These are phyloP conservation scores for Endocalyx cinctus DNA, from an alignment of 2,329 filamentous ascomycete species.

Conservation along the genomic window DNA sequence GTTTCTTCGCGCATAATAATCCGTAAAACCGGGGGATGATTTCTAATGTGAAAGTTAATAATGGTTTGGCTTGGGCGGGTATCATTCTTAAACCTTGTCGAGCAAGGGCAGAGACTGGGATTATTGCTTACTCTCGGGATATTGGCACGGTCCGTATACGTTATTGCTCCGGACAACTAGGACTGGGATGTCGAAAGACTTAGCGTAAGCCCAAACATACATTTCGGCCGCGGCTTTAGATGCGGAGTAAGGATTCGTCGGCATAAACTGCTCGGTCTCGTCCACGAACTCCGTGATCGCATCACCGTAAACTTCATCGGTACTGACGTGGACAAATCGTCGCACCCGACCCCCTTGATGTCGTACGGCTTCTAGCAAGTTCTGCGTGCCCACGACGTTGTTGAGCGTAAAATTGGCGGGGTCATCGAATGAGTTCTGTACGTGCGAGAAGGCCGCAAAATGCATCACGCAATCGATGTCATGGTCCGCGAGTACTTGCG, in stretches of 20 bases:
- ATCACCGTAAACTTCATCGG: conserved; percentile 2
- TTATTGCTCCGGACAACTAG: conserved; percentile 2
- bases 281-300: conserved; percentile 1
- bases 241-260: conserved; percentile 1
- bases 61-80: not conserved
- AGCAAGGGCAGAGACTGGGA: not conserved
- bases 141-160: conserved; percentile 2
- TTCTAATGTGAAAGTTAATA: not conserved
- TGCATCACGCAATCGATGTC: conserved; percentile 3
- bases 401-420: conserved; percentile 1
- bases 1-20: conserved; percentile 1
- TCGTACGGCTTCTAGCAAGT: conserved; percentile 1
- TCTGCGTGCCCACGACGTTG: conserved; percentile 2
- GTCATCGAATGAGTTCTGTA: conserved; percentile 2
- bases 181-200: conserved; percentile 2
- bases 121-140: conserved; percentile 2
- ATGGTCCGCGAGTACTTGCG: not conserved
- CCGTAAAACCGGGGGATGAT: conserved; percentile 1
- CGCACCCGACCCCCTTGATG: not conserved
- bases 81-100: not conserved
- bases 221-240: conserved; percentile 2
- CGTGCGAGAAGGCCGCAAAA: conserved; percentile 2
- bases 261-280: conserved; percentile 3
- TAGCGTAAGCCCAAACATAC: not conserved
- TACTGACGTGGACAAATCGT: conserved; percentile 2